These are phyloP conservation scores for Canavalia ensiformis DNA, from an alignment of 306 rosid species.

Conservation along the genomic window DNA sequence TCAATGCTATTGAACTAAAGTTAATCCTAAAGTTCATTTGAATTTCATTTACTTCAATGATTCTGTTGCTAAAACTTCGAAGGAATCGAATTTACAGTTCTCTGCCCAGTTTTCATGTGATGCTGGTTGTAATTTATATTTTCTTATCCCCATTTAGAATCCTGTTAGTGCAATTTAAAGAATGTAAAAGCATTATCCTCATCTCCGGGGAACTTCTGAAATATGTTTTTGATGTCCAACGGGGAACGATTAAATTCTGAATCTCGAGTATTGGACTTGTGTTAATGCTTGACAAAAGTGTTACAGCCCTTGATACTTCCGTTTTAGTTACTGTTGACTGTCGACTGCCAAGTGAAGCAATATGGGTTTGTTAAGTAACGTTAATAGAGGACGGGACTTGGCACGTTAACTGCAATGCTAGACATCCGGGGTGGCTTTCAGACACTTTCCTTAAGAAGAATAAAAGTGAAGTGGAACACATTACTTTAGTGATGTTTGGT, in stretches of 20 bases:
- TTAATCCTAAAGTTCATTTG: slow-evolving; percentile 15
- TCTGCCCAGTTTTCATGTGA: neutral
- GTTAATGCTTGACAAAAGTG: neutral
- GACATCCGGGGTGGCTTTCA: too few species aligned
- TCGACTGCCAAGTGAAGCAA: too few species aligned
- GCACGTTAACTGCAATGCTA: too few species aligned
- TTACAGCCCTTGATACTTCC: too few species aligned
- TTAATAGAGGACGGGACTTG: too few species aligned
- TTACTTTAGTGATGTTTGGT: too few species aligned
- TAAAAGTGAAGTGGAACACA: too few species aligned
- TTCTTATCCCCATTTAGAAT: neutral
- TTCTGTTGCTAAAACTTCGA: neutral
- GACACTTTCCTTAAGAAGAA: too few species aligned
- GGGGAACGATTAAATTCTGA: neutral
- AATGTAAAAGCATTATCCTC: neutral
- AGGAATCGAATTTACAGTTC: neutral
- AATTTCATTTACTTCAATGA: neutral
- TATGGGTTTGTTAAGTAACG: too few species aligned
- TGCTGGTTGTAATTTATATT: neutral
- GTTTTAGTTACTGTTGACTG: too few species aligned
- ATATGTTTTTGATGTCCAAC: neutral
- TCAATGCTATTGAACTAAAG: slow-evolving; percentile 15
- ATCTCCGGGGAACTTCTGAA: neutral
- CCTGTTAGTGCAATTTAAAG: slow-evolving; percentile 16
- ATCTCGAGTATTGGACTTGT: neutral